Conservation (phyloP, 1,284 basidiomycete species). For the Leucoagaricus sp. region DNA sequence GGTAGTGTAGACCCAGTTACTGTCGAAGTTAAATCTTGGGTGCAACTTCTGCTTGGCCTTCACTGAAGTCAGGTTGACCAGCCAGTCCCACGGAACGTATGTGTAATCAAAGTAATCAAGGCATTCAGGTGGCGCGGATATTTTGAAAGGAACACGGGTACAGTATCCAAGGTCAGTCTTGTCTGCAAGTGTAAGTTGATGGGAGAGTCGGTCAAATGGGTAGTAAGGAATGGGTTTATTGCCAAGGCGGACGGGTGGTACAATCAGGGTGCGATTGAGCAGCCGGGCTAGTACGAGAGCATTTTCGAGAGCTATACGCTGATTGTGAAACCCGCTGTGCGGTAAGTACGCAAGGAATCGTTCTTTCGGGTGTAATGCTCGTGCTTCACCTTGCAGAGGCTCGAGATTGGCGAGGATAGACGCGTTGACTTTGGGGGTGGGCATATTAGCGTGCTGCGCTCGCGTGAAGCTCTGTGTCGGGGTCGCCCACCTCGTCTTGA, state of each 20-base stretch:
- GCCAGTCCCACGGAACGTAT: constrained; percentile 64
- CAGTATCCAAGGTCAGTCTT: constrained; percentile 60
- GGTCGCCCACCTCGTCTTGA: constrained; percentile 57
- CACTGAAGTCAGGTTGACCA: constrained; percentile 54
- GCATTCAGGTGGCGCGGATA: constrained; percentile 54
- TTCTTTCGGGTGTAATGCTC: constrained; percentile 25
- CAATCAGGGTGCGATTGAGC: constrained; percentile 73
- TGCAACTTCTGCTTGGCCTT: constrained; percentile 40
- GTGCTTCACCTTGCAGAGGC: background rate
- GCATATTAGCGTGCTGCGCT: constrained; percentile 19
- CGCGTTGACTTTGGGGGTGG: constrained; percentile 22
- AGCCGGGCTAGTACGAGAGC: constrained; percentile 68
- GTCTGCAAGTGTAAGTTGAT: constrained; percentile 46
- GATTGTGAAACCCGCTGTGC: constrained; percentile 84
- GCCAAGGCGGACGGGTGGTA: constrained; percentile 73
- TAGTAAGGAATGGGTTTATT: constrained; percentile 61
- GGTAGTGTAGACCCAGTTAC: constrained; percentile 47
- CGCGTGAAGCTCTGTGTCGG: background rate
- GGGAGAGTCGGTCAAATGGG: constrained; percentile 57
- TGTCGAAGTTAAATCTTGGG: constrained; percentile 49
- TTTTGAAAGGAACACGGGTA: constrained; percentile 29
- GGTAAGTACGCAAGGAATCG: constrained; percentile 66
- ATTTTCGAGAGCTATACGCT: constrained; percentile 82
- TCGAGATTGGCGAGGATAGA: constrained; percentile 13
- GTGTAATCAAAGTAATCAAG: constrained; percentile 59